Conservation (phyloP, 2,329 filamentous ascomycete genomes). For the Colletotrichum musae region DNA sequence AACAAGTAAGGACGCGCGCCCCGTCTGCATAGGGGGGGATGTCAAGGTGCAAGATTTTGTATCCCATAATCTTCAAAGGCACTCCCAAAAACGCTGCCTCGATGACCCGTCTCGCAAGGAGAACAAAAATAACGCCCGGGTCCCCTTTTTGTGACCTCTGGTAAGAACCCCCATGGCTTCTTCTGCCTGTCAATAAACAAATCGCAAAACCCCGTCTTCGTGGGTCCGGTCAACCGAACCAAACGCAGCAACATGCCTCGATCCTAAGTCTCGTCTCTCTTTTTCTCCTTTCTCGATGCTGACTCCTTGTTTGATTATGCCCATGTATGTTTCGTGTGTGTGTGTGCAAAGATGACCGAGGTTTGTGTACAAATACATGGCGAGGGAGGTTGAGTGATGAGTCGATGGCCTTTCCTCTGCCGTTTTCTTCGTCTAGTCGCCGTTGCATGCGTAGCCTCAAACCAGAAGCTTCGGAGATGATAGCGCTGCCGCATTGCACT, state of each 20-base stretch:
- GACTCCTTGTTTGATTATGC: constrained; percentile 20
- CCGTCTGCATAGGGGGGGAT: background rate
- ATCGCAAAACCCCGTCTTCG: background rate
- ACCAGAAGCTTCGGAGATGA: constrained; percentile 1
- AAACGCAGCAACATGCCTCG: constrained; percentile 12
- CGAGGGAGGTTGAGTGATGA: background rate
- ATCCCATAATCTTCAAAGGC: constrained; percentile 43
- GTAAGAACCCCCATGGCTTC: background rate
- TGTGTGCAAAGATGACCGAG: constrained; percentile 21
- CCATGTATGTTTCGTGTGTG: constrained; percentile 24
- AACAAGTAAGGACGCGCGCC: constrained; percentile 1
- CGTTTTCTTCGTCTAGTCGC: constrained; percentile 10
- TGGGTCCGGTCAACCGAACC: background rate
- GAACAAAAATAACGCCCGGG: constrained; percentile 24
- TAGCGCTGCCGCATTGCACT: background rate
- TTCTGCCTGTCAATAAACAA: background rate
- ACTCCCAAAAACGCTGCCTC: constrained; percentile 10
- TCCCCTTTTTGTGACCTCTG: constrained; percentile 4
- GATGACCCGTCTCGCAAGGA: constrained; percentile 9
- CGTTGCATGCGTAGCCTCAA: constrained; percentile 1
- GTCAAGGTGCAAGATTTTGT: background rate
- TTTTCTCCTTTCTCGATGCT: constrained; percentile 29
- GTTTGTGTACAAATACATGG: constrained; percentile 32
- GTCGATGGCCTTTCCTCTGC: constrained; percentile 1
- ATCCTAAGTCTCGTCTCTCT: background rate